Percentiles rank a stretch among this genome's conserved stretches.
These are phyloP conservation scores for Sicyos baderoa DNA, from an alignment of 306 rosid species.

Conservation along the genomic window DNA sequence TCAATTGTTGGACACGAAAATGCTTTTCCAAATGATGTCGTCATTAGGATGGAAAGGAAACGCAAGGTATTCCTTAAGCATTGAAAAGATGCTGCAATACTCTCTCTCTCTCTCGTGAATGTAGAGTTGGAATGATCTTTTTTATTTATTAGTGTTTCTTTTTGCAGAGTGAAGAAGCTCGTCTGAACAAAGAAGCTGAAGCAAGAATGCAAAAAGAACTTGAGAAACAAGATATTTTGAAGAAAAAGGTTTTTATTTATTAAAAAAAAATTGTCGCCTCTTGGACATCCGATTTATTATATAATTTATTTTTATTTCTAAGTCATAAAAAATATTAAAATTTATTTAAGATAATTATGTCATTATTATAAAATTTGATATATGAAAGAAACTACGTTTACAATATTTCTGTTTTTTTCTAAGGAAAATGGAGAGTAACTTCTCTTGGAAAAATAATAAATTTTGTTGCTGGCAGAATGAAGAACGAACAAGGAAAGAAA, in stretches of 20 bases:
- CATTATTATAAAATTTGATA: not conserved
- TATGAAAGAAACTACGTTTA: not conserved
- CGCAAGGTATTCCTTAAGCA: constrained; percentile 54
- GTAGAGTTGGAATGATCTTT: constrained; percentile 17
- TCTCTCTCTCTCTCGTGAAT: constrained; percentile 10
- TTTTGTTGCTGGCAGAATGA: constrained; percentile 43
- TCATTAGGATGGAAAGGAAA: constrained; percentile 62
- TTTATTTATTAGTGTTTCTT: constrained; percentile 16
- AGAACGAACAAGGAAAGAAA: constrained; percentile 76
- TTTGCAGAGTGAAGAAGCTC: constrained; percentile 66
- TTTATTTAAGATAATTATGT: not conserved
- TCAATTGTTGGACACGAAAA: constrained; percentile 49
- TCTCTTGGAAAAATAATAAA: not conserved
- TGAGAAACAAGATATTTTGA: constrained; percentile 85
- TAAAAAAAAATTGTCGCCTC: too few species aligned
- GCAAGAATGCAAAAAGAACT: constrained; percentile 81
- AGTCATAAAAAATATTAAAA: not conserved
- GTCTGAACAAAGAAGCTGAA: constrained; percentile 67
- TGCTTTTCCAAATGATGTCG: constrained; percentile 34
- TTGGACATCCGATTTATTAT: too few species aligned
- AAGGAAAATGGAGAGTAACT: not conserved
- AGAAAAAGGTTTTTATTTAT: constrained; percentile 59
- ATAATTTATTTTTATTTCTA: too few species aligned
- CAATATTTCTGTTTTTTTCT: constrained; percentile 2
- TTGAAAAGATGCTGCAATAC: constrained; percentile 4